A percentile compares a stretch with the other conserved stretches of the same genome.
phyloP scores from a whole-genome alignment of 192 early-diverging fungal species.

The Mortierella antarctica region DNA sequence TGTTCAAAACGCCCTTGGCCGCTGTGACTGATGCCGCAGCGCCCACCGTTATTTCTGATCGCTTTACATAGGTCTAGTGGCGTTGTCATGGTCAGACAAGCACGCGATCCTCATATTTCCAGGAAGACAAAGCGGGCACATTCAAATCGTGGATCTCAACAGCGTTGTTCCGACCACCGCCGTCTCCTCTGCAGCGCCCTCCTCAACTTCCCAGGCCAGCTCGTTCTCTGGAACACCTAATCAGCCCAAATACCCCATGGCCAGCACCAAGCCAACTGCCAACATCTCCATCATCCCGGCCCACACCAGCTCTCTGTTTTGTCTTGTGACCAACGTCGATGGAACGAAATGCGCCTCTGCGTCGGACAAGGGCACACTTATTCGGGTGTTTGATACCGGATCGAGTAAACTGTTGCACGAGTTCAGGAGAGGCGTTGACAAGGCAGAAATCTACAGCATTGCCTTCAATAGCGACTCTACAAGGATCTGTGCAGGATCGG shows the following conservation, averaged over 20 bases:
- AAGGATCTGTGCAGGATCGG: constrained; percentile 84
- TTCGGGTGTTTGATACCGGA: constrained; percentile 86
- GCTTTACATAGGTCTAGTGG: constrained; percentile 64
- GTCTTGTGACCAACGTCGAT: constrained; percentile 79
- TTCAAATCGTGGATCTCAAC: constrained; percentile 86
- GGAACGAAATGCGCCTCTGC: constrained; percentile 87
- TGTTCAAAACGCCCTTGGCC: neutral
- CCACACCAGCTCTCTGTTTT: constrained; percentile 81
- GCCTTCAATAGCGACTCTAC: constrained; percentile 87
- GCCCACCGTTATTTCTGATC: neutral
- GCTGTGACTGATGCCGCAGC: neutral
- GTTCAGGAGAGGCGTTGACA: constrained; percentile 87
- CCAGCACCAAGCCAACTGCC: constrained; percentile 58
- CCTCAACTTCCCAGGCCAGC: constrained; percentile 53
- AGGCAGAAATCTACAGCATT: constrained; percentile 89
- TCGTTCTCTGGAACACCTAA: constrained; percentile 35
- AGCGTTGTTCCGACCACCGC: constrained; percentile 57
- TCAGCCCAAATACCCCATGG: constrained; percentile 38
- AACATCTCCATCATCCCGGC: constrained; percentile 86
- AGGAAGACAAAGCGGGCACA: constrained; percentile 83
- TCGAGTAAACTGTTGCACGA: constrained; percentile 83
- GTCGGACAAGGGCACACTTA: constrained; percentile 90
- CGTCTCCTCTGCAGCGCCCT: constrained; percentile 29
- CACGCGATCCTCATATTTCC: constrained; percentile 86
- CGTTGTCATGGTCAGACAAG: constrained; percentile 71